Percentiles rank a stretch among this genome's conserved stretches.
Conservation (phyloP, 345 rosid species). For the Populus ilicifolia region DNA sequence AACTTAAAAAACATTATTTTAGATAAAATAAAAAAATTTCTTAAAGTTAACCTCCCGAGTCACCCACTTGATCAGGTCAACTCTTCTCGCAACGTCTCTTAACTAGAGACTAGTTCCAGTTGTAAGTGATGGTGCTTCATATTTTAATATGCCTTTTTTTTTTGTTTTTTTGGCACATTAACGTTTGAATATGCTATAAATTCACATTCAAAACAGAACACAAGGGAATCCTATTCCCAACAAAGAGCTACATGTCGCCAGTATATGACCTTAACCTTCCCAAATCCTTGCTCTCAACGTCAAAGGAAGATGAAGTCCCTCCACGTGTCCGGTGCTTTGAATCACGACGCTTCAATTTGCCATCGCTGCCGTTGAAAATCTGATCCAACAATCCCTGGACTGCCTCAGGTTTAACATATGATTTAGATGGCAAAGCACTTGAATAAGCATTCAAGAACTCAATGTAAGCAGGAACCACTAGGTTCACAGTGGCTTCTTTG, state of each 20-base stretch:
- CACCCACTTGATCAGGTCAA: too few species aligned
- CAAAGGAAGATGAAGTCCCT: conserved; percentile 12
- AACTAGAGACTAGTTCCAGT: too few species aligned
- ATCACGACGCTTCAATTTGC: conserved; percentile 33
- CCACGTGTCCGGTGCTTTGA: conserved; percentile 21
- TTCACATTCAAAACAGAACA: background rate
- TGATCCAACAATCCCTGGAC: conserved; percentile 24
- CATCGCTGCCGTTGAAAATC: conserved; percentile 31
- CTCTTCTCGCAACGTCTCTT: too few species aligned
- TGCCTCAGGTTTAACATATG: conserved; percentile 31
- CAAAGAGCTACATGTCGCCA: conserved; percentile 13
- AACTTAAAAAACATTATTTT: too few species aligned
- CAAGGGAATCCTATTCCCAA: background rate
- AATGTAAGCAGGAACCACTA: conserved; percentile 41
- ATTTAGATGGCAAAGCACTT: conserved; percentile 13
- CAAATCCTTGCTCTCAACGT: conserved; percentile 22
- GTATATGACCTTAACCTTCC: conserved; percentile 28
- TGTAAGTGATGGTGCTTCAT: too few species aligned
- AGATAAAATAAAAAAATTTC: too few species aligned
- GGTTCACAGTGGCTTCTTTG: conserved; percentile 39
- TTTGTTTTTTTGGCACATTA: too few species aligned
- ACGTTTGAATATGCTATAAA: too few species aligned
- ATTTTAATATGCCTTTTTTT: too few species aligned
- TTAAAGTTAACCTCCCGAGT: too few species aligned
- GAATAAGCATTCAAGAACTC: conserved; percentile 34